Base-by-base conservation (phyloP, 352 stramenopile species). In the Globisporangium cylindrosporum region DNA sequence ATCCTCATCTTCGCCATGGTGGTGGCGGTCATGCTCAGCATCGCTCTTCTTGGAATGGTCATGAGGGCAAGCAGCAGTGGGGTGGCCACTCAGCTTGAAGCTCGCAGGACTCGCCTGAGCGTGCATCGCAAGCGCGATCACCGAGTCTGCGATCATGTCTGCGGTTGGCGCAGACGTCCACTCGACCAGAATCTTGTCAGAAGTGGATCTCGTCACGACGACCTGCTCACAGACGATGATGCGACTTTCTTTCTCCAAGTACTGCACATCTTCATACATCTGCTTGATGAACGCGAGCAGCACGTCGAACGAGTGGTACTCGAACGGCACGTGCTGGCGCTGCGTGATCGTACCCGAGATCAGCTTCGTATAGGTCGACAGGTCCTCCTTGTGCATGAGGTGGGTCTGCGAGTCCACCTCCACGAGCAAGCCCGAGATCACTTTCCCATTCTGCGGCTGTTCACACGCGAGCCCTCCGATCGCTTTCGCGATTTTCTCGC, bases 41-140 rank as follows among this genome's bases (percentile, higher is more conserved):
- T 55, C 57, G 9, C 67, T 67, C 59, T 86, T 82, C 67, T 88
- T 91, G 0, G 82, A 90, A 59, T 95, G 87, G 58, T 95, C 82
- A 38, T 97, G 88, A 1, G 81, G 85, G 62, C 88, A 95, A 6
- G 84, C 87, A 12, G 88, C 86, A 0, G 74, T 91, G 22, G 84
- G 84, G 64, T 94, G 84, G 8, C 77, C 74, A 67, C 83, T 90
- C 25, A 94, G 66, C 73, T 96, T 94, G 69, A 95, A 94, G 51
- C 84, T 89, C 25, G 85, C 86, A 6, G 83, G 85, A 66, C 88
- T 93, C 55, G 89, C 87, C 67, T 95, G 84, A 2, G 86, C 90
- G 68, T 99, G 95, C 91, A 99, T 98, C n/a, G 97, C 86, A 14
- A 99, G 77, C 20, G 92, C 94, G 48, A 98, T 94, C n/a, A 98